These are phyloP conservation scores for Penstemon eatonii DNA, from an alignment of 257 asterid genomes.

Conservation along the genomic window DNA sequence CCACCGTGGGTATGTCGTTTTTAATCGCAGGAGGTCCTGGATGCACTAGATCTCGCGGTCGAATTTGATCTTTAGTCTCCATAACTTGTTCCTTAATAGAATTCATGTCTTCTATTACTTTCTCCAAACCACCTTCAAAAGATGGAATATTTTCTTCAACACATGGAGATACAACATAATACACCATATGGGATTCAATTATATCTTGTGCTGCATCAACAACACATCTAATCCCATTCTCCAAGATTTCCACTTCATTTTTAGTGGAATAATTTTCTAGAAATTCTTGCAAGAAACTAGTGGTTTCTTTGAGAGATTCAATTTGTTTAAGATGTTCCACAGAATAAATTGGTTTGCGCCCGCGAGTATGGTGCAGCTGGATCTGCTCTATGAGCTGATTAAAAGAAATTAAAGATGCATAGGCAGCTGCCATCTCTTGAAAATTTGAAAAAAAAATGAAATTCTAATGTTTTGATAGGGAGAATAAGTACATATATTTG, in stretches of 20 bases:
- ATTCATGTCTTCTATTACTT: neutral
- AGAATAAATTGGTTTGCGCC: no score
- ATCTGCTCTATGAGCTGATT: no score
- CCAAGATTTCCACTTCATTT: neutral
- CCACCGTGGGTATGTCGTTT: neutral
- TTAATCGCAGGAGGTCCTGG: neutral
- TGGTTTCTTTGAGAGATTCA: no score
- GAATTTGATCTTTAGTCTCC: neutral
- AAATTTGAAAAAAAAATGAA: no score
- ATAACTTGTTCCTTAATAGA: neutral
- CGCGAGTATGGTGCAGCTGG: no score
- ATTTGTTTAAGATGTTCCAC: no score
- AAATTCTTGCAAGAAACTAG: no score
- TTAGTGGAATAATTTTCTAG: no score
- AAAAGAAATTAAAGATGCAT: no score
- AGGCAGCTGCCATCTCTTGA: no score
- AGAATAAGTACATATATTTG: no score
- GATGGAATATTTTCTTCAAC: neutral
- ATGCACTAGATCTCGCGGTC: neutral
- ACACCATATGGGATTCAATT: neutral
- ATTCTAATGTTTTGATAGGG: no score
- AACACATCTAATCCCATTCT: neutral
- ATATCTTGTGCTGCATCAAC: neutral
- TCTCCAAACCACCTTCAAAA: neutral
- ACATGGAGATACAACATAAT: neutral